Evolutionary conservation across 2,329 filamentous ascomycete species (phyloP).

Genomic region (Botrytis cinerea): DNA sequence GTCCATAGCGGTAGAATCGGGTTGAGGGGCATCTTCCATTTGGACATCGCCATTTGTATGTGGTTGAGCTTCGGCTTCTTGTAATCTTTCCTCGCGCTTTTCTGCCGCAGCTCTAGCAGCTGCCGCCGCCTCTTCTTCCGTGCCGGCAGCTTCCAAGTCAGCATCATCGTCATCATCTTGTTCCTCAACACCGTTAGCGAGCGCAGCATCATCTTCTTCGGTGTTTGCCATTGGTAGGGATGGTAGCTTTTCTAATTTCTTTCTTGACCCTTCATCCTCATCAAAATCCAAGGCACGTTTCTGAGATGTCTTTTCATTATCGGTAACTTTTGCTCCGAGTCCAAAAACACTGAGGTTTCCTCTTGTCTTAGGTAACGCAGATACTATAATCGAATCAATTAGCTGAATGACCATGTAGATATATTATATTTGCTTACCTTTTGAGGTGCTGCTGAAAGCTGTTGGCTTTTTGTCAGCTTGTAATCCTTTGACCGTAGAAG

Average conservation of each 20-base stretch:
- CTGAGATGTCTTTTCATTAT: slow-evolving; percentile 64
- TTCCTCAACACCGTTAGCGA: slow-evolving; percentile 60
- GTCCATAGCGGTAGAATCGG: slow-evolving; percentile 46
- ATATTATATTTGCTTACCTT: slow-evolving; percentile 38
- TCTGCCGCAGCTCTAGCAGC: slow-evolving; percentile 84
- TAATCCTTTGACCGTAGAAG: slow-evolving; percentile 44
- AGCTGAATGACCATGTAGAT: slow-evolving; percentile 21
- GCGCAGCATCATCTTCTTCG: slow-evolving; percentile 55
- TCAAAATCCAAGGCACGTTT: slow-evolving; percentile 82
- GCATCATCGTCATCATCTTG: slow-evolving; percentile 61
- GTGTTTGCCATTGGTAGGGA: slow-evolving; percentile 67
- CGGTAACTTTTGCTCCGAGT: slow-evolving; percentile 67
- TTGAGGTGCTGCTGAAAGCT: slow-evolving; percentile 44
- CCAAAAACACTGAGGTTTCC: slow-evolving; percentile 83
- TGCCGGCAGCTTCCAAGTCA: slow-evolving; percentile 74
- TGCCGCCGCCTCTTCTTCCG: slow-evolving; percentile 84
- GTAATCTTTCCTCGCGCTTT: slow-evolving; percentile 70
- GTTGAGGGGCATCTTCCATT: slow-evolving; percentile 42
- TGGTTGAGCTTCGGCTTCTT: slow-evolving; percentile 48
- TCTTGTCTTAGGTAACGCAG: slow-evolving; percentile 65
- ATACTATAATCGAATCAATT: slow-evolving; percentile 38
- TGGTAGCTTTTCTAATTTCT: slow-evolving; percentile 89
- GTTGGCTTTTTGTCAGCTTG: slow-evolving; percentile 48
- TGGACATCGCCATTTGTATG: slow-evolving; percentile 40
- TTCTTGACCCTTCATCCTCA: slow-evolving; percentile 82